phyloP scores from a whole-genome alignment of 331 rosid species.

The Malus hybrid region DNA sequence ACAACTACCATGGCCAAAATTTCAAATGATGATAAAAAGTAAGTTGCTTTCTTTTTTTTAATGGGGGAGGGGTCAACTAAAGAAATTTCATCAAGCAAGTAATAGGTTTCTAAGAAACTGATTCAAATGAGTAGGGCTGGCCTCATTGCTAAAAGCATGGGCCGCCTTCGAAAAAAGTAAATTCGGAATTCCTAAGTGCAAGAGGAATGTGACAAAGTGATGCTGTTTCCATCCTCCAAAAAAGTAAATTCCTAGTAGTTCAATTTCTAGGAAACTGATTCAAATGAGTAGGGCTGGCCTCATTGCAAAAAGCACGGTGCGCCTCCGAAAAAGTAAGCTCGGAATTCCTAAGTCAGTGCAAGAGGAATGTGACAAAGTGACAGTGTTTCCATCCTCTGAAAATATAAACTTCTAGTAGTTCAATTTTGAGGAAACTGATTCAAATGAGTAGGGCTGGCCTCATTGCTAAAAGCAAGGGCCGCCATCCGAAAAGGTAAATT shows the following conservation, averaged over 20 bases:
- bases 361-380: neutral
- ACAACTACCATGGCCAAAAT: slow-evolving; percentile 10
- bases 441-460: too few relatives aligned
- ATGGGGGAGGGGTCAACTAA: neutral
- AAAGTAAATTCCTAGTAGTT: neutral
- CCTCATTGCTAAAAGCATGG: too few relatives aligned
- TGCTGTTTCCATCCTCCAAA: too few relatives aligned
- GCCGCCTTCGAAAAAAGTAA: too few relatives aligned
- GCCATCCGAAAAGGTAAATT: too few relatives aligned
- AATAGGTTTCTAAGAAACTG: neutral
- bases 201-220: too few relatives aligned
- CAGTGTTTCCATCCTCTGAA: neutral
- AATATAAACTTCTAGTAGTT: neutral
- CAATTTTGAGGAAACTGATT: neutral
- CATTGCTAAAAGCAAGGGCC: too few relatives aligned
- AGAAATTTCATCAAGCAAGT: neutral
- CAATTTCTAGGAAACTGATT: neutral
- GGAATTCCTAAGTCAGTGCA: slow-evolving; percentile 15
- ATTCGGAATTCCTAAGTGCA: too few relatives aligned
- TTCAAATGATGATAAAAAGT: slow-evolving; percentile 13
- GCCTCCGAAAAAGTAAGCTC: slow-evolving; percentile 1
- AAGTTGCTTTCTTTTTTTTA: slow-evolving; percentile 2
- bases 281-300: neutral
- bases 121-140: too few relatives aligned
- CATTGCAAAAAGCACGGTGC: neutral